Percentiles rank a stretch among this genome's conserved stretches.
phyloP scores from a whole-genome alignment of 192 early-diverging fungal genomes.

The Podochytrium sp. region DNA sequence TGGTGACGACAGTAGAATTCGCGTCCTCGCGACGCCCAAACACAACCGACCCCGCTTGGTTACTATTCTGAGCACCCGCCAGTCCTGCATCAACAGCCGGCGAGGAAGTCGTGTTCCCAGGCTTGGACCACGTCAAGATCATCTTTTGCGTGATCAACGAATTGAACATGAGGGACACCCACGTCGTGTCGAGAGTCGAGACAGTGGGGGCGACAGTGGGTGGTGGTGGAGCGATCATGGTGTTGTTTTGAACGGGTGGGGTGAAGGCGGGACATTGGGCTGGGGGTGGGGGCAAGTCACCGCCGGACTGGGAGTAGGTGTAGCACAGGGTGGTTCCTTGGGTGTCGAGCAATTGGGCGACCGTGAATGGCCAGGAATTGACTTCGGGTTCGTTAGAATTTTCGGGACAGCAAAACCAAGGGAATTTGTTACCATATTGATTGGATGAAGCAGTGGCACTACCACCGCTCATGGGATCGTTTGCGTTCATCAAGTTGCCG shows the following conservation, averaged over 20 bases:
- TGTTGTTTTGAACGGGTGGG: neutral
- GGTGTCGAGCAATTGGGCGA: slow-evolving; percentile 13
- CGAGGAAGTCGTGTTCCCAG: neutral
- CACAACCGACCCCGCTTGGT: neutral
- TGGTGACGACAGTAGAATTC: neutral
- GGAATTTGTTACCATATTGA: too few relatives aligned
- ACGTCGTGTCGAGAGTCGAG: neutral
- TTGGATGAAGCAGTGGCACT: neutral
- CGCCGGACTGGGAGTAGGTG: slow-evolving; percentile 13
- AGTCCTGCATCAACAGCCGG: neutral
- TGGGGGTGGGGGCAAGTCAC: slow-evolving; percentile 5
- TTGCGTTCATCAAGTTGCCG: neutral
- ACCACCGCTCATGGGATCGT: slow-evolving; percentile 14
- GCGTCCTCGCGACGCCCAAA: neutral
- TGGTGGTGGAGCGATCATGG: neutral
- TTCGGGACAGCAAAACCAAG: neutral
- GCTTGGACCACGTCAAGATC: neutral
- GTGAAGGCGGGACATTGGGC: neutral
- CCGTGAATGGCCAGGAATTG: slow-evolving; percentile 11
- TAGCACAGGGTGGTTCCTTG: slow-evolving; percentile 22
- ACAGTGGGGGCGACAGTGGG: neutral
- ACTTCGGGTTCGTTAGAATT: too few relatives aligned
- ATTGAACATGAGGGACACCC: neutral
- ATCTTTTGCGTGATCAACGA: neutral
- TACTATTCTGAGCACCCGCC: too few relatives aligned